Percentiles rank a stretch among this genome's conserved stretches.
Evolutionary conservation across 1,139 yeast species (phyloP).

Genomic region (Meyerozyma carpophila): DNA sequence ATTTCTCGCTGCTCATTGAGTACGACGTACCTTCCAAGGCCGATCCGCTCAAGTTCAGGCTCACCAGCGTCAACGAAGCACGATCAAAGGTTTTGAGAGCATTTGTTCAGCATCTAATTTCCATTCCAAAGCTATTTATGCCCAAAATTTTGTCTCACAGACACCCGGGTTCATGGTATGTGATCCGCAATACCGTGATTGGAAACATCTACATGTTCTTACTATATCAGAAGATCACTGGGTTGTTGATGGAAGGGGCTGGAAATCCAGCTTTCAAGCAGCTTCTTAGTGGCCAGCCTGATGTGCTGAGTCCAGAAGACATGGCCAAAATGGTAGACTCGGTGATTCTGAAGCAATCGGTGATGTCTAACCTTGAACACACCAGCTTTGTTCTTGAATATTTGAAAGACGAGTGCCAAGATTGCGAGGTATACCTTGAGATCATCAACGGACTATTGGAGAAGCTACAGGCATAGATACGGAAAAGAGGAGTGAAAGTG

Average conservation of each 20-base stretch:
- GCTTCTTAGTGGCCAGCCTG: constrained; percentile 5
- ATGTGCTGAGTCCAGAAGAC: constrained; percentile 7
- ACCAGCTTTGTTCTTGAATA: constrained; percentile 27
- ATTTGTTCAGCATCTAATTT: constrained; percentile 22
- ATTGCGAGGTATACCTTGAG: constrained; percentile 26
- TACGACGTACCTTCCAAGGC: constrained; percentile 8
- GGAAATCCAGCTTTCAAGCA: constrained; percentile 5
- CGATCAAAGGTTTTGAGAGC: constrained; percentile 18
- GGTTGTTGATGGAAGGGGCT: constrained; percentile 13
- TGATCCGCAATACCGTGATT: constrained; percentile 34
- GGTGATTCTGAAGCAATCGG: not conserved
- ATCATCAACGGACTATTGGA: constrained; percentile 19
- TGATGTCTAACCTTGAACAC: constrained; percentile 16
- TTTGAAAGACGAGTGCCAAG: constrained; percentile 35
- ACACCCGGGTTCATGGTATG: constrained; percentile 42
- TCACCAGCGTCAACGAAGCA: constrained; percentile 15
- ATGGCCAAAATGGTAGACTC: not conserved
- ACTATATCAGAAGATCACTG: constrained; percentile 27
- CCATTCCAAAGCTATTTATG: constrained; percentile 27
- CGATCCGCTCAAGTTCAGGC: constrained; percentile 9
- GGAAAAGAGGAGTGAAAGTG: too few species aligned
- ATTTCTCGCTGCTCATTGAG: constrained; percentile 25
- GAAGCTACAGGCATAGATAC: constrained; percentile 3
- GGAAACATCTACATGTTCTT: constrained; percentile 35
- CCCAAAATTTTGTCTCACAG: constrained; percentile 36